Evolutionary conservation across 83 land plant species (phyloP), one percentile per base, ranked within the genome.

Genomic region (Diphasiastrum complanatum): DNA sequence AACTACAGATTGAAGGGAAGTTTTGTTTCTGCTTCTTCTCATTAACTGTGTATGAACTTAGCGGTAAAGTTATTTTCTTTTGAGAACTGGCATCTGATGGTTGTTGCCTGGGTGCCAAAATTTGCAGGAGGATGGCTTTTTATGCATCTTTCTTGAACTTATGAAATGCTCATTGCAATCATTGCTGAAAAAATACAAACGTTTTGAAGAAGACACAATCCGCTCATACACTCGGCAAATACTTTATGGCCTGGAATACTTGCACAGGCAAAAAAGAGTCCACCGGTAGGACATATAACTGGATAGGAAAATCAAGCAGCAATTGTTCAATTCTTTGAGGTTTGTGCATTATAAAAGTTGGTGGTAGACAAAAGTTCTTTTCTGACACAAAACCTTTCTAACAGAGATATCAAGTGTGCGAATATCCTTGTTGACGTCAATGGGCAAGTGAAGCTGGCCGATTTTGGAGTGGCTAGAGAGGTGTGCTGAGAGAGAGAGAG

Each of bases 401-500:
- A 29, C 76, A 74, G 81, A 60, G 79, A 78, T 47, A 70, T 78
- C 33, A 78, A 78, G 65, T 78, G 81, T 64, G 69, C 80, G 28
- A 78, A 75, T 70, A 69, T 78, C 29, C 64, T 78, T 30, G 79
- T 78, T 19, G 72, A 75, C 54, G 46, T 64, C 1, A 55, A 69
- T 65, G 81, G 81, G 2, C 79, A 75, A 54, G 79, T 78, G 31
- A 78, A 78, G 69, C 81, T 78, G 53, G 74, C 81, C 28, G 81
- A 78, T 61, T 78, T 78, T 66, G 81, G 79, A 22, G 54, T 78
- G 36, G 81, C 81, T 12, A 78, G 65, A 53, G 71, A 75, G 81
- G 81, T 78, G n/a, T n/a, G n/a, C n/a, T n/a, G n/a, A n/a, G n/a
- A n/a, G n/a, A n/a, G n/a, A n/a, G n/a, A n/a, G n/a, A n/a, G n/a